Evolutionary conservation across 2,329 filamentous ascomycete species (phyloP), one percentile per base, ranked within the genome.

Genomic region (Ophiostoma fasciatum): DNA sequence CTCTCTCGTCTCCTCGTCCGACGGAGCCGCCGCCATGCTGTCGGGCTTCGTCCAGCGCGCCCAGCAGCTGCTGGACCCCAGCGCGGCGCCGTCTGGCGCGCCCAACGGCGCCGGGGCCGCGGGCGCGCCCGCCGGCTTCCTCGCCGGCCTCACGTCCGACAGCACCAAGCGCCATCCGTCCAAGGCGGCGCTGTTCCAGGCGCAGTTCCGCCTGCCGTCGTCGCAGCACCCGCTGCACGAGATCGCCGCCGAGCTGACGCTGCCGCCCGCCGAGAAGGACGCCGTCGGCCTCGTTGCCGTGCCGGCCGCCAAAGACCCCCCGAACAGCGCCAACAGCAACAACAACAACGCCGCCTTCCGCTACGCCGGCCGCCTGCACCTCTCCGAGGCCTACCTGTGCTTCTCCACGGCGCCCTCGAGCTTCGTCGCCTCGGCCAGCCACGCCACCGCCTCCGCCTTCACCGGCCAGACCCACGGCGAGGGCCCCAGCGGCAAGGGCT

Each of bases 351-450:
- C 64, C 47, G 76, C 69, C 42, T 93, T 81, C 59, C 82, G 87
- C 53, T 96, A 98, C 62, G 77, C 78, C 18, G 90, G 90, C 34
- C 87, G 87, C 57, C 71, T 98, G 35, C 88, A 98, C 55, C 64
- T 98, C 44, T 94, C 85, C 56, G 88, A 98, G 61, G 74, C 82
- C 48, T 98, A 82, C 59, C 75, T 98, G 48, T 96, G 87, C 66
- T 98, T 98, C 64, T 94, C 87, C 1, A 94, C 90, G 7, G 83
- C 90, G 35, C 78, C 83, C 13, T 82, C 84, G 9, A 92, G 84
- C 61, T 94, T 94, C 58, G 58, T 82, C 28, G 77, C 76, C 44
- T 78, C 79, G 1, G 80, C 88, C 13, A 93, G 77, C 55, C 74
- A 80, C 15, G 78, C 74, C 43, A 78, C 80, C 1, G 87, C 85